Percentiles rank a stretch among this genome's conserved stretches.
phyloP scores from a whole-genome alignment of 805 yeast species.

The Candida suzukii region DNA sequence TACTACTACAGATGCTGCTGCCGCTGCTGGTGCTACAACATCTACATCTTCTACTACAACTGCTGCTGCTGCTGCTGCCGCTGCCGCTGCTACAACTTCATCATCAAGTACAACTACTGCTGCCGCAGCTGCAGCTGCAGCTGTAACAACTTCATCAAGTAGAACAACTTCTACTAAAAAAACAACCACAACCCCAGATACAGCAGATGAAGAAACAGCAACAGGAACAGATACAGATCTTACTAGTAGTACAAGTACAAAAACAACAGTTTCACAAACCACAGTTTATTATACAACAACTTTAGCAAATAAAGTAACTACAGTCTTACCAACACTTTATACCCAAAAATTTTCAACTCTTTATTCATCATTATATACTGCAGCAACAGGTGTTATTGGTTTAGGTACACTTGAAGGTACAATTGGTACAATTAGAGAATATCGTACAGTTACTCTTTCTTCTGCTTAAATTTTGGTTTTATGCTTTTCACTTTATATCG shows the following conservation, averaged over 20 bases:
- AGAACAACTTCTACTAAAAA: constrained; percentile 20
- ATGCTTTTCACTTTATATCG: no score
- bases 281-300: constrained; percentile 46
- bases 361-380: constrained; percentile 36
- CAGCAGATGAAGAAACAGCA: not conserved
- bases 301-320: constrained; percentile 29
- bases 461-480: no score
- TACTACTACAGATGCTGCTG: not conserved
- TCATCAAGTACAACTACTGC: constrained; percentile 4
- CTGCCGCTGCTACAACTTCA: constrained; percentile 5
- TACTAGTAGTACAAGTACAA: constrained; percentile 17
- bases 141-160: constrained; percentile 6
- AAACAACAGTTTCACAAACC: constrained; percentile 19
- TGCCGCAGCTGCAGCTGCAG: constrained; percentile 3
- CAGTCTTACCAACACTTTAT: constrained; percentile 39
- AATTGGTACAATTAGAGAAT: constrained; percentile 52
- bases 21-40: constrained; percentile 1
- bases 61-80: constrained; percentile 1
- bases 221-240: not conserved
- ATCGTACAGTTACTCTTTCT: constrained; percentile 33
- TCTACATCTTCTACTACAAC: constrained; percentile 3
- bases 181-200: constrained; percentile 9
- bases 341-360: constrained; percentile 42
- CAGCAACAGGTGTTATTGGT: constrained; percentile 65
- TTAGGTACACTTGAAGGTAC: constrained; percentile 64